Percentiles rank a stretch among this genome's conserved stretches.
Evolutionary conservation across 2,329 filamentous ascomycete genomes (phyloP).

Genomic region (Penicillium occitanis): DNA sequence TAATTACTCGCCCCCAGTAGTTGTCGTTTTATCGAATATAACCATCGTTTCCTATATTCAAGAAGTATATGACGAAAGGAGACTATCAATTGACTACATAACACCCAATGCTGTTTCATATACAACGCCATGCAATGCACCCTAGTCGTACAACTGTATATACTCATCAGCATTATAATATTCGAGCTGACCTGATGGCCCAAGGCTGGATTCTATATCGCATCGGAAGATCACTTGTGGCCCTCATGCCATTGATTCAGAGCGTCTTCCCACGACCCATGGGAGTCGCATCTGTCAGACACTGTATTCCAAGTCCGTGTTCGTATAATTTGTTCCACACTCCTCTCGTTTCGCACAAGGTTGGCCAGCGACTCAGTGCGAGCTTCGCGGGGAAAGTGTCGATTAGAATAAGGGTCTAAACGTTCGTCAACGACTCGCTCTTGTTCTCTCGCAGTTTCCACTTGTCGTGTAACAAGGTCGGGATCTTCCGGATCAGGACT

Average conservation of each 20-base stretch:
- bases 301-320: constrained; percentile 78
- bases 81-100: background rate
- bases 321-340: constrained; percentile 73
- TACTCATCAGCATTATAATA: background rate
- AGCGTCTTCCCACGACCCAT: constrained; percentile 64
- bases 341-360: constrained; percentile 70
- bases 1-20: background rate
- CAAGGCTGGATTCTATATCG: background rate
- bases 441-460: constrained; percentile 67
- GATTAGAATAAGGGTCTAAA: constrained; percentile 83
- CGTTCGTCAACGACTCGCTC: constrained; percentile 81
- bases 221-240: background rate
- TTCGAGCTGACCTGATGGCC: background rate
- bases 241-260: constrained; percentile 59
- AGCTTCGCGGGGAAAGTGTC: constrained; percentile 74
- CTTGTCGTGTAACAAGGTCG: constrained; percentile 66
- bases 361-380: constrained; percentile 75
- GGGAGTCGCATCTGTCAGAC: constrained; percentile 67
- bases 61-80: background rate
- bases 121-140: constrained; percentile 17
- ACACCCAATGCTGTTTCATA: constrained; percentile 8
- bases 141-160: constrained; percentile 14
- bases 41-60: background rate
- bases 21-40: background rate
- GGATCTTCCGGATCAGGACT: constrained; percentile 86